Evolutionary conservation across 495 filamentous ascomycete species (phyloP).

Genomic region (Podospora appendiculata): DNA sequence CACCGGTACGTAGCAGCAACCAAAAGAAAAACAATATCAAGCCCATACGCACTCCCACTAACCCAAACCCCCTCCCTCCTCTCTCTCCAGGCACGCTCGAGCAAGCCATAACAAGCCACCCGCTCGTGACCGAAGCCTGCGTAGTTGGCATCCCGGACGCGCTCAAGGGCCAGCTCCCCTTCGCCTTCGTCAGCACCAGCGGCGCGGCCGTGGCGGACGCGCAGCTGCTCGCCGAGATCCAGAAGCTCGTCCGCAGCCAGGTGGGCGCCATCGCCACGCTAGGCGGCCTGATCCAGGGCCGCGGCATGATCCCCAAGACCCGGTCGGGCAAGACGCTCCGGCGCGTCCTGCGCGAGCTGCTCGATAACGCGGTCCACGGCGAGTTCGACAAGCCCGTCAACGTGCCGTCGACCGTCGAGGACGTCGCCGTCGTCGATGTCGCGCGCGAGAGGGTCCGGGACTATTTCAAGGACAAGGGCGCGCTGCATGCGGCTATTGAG

Average conservation of each 20-base stretch:
- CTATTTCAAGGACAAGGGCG: slow-evolving; percentile 41
- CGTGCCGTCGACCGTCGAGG: slow-evolving; percentile 49
- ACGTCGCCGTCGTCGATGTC: slow-evolving; percentile 39
- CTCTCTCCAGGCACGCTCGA: slow-evolving; percentile 73
- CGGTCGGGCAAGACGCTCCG: slow-evolving; percentile 80
- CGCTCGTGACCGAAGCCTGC: slow-evolving; percentile 68
- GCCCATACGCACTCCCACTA: background rate
- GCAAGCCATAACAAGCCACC: slow-evolving; percentile 79
- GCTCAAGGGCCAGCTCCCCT: slow-evolving; percentile 84
- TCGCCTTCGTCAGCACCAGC: slow-evolving; percentile 64
- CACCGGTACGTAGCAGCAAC: too few relatives aligned
- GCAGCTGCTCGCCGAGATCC: slow-evolving; percentile 44
- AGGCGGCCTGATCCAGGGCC: slow-evolving; percentile 75
- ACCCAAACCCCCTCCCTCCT: background rate
- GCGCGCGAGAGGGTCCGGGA: slow-evolving; percentile 38
- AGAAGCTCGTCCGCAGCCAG: slow-evolving; percentile 63
- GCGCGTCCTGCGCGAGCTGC: slow-evolving; percentile 68
- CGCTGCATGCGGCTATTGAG: slow-evolving; percentile 44
- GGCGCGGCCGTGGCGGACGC: slow-evolving; percentile 34
- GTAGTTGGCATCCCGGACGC: slow-evolving; percentile 79
- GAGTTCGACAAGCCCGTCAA: slow-evolving; percentile 42
- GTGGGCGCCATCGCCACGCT: slow-evolving; percentile 83
- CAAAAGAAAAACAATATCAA: too few relatives aligned
- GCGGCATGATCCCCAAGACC: slow-evolving; percentile 90
- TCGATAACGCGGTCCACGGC: slow-evolving; percentile 57